Conservation (phyloP, 495 filamentous ascomycete species). For the Hypoxylon crocopeplum region DNA sequence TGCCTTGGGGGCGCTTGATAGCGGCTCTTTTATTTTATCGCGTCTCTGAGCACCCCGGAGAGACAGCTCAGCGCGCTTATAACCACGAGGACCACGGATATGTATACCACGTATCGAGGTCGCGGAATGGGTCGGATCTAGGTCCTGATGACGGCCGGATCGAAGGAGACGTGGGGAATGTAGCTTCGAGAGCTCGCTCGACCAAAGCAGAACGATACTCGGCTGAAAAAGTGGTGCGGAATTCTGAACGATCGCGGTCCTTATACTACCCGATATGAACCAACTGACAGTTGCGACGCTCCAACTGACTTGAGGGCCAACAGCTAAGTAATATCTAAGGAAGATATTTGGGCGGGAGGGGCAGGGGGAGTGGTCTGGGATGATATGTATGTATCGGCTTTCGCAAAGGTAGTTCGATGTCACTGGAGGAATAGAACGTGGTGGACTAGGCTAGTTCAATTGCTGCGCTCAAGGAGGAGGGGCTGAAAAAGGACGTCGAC, state of each 20-base stretch:
- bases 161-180: conserved; percentile 15
- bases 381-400: conserved; percentile 17
- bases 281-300: conserved; percentile 12
- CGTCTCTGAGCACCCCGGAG: conserved; percentile 8
- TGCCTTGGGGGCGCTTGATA: conserved; percentile 28
- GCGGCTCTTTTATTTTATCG: conserved; percentile 24
- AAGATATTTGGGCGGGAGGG: conserved; percentile 5
- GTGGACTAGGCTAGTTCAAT: conserved; percentile 28
- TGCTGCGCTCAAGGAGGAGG: conserved; percentile 31
- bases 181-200: conserved; percentile 5
- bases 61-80: conserved; percentile 26
- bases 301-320: conserved; percentile 11
- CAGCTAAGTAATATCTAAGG: conserved; percentile 12
- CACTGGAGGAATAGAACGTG: conserved; percentile 25
- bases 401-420: conserved; percentile 23
- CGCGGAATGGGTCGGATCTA: conserved; percentile 33
- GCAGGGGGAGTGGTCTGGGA: conserved; percentile 8
- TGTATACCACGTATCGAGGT: conserved; percentile 26
- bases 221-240: conserved; percentile 15
- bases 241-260: conserved; percentile 9
- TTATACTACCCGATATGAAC: conserved; percentile 10
- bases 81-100: conserved; percentile 22
- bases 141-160: conserved; percentile 24
- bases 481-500: conserved; percentile 34
- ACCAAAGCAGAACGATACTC: conserved; percentile 3